Evolutionary conservation across 805 yeast species (phyloP), one percentile per base, ranked within the genome.

Genomic region (Candida endomychidarum): DNA sequence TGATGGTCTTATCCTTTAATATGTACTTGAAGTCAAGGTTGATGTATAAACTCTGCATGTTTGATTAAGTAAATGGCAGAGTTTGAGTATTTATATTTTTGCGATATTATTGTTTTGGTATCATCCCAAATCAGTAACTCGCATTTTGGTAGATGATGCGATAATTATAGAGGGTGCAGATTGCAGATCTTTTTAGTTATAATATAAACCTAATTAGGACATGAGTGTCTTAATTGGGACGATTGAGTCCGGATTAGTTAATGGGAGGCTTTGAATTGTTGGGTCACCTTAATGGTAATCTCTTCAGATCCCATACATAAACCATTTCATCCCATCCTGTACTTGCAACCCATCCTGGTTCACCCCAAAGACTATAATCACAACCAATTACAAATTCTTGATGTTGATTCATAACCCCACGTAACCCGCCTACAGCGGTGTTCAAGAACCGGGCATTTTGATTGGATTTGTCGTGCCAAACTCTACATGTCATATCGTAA

Each of bases 321-420:
- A 89, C 82, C 84, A 87, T 88, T 56, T 91, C 96, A 65, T 91
- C 99, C 96, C 96, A 91, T 2, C 96, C 96, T 0, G 90, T 83
- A 11, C 96, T 82, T 8, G 93, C 95, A 12, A 84, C 89, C 89
- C 93, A 90, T 1, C 97, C 97, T 1, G 93, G 95, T 50, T 81
- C 82, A 2, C 98, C 99, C 97, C 97, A 91, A 37, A 93, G 62
- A 49, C 95, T 83, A 86, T 96, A 93, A 65, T 93, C 98, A 48
- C 90, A 84, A 12, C 95, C 97, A 51, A 86, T 78, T 1, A 85
- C 96, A 65, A 91, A 91, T 67, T 91, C 99, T 20, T 79, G 74
- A 64, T 93, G 98, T 38, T 62, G 64, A 16, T 74, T 70, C 69
- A 88, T 86, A 12, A 74, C 73, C 6, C 77, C 77, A 25, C 71